Evolutionary conservation across 2,329 filamentous ascomycete genomes (phyloP), one percentile per base, ranked within the genome.

Genomic region (Arachnomyces sp.): DNA sequence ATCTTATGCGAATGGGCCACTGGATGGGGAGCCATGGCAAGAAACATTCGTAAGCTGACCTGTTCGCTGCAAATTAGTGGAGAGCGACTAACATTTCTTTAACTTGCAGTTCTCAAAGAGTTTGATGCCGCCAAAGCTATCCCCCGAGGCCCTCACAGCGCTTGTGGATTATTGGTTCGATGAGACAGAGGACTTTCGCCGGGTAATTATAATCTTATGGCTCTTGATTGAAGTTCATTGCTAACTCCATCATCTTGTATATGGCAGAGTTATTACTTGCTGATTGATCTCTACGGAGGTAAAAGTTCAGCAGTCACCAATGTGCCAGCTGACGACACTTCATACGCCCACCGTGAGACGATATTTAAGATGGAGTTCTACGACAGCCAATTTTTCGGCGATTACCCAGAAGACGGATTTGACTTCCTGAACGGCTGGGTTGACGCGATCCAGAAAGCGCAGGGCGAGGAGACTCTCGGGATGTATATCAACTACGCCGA

Each of bases 401-500:
- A 55, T n/a, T 41, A 30, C 15, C 39, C 39, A 13, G 31, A 7
- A 17, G 31, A 28, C 33, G 39, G 20, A 28, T 64, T 58, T 44
- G 45, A 57, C 3, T 77, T 77, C 41, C 50, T 77, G 31, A 57
- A 60, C 7, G 68, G 68, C 13, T 30, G 33, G 39, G 62, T 79
- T 31, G 68, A 76, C 51, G 44, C 56, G 8, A 62, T 50, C 18
- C 65, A 76, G 29, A 53, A 55, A 28, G 25, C 17, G 18, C 17
- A 36, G 25, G 49, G 50, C 3, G 56, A 61, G 2, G 53, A 59
- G 6, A 60, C 60, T 0, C 54, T 64, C 34, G 72, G 70, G n/a
- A 71, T 72, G 2, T 81, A 80, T 54, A 68, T 76, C 2, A 76
- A 76, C 2, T 80, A 80, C 46, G 68, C 79, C 2, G 74, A 79